Conservation (phyloP, 192 early-diverging fungal species). For the Powellomyces hirtus region DNA sequence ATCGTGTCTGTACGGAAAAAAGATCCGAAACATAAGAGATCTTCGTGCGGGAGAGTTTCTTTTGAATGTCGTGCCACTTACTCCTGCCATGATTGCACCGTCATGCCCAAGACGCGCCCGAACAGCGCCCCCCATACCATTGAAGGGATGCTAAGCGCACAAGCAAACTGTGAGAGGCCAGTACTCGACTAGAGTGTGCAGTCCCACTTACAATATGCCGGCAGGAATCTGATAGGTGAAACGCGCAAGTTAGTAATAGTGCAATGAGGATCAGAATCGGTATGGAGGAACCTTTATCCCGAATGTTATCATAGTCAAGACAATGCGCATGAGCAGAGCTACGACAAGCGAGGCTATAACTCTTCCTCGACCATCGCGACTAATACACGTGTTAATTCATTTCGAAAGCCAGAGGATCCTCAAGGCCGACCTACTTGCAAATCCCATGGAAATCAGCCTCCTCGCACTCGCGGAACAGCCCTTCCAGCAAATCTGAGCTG, state of each 20-base stretch:
- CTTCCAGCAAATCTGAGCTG: constrained; percentile 79
- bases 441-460: constrained; percentile 40
- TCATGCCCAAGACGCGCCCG: constrained; percentile 86
- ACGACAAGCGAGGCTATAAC: constrained; percentile 22
- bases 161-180: no score
- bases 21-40: not conserved
- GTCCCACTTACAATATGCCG: constrained; percentile 40
- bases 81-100: constrained; percentile 72
- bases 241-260: not conserved
- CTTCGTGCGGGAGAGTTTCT: not conserved
- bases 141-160: constrained; percentile 40
- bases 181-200: not conserved
- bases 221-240: constrained; percentile 36
- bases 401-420: not conserved
- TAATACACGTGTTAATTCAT: constrained; percentile 2
- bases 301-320: constrained; percentile 43
- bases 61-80: constrained; percentile 18
- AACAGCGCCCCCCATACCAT: constrained; percentile 73
- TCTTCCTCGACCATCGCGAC: constrained; percentile 3
- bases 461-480: constrained; percentile 87
- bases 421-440: constrained; percentile 34
- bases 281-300: constrained; percentile 29
- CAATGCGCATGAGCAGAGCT: constrained; percentile 29
- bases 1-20: constrained; percentile 7
- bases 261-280: not conserved